These are phyloP conservation scores for Larix sibirica DNA, from an alignment of 83 land plant genomes.

Conservation along the genomic window DNA sequence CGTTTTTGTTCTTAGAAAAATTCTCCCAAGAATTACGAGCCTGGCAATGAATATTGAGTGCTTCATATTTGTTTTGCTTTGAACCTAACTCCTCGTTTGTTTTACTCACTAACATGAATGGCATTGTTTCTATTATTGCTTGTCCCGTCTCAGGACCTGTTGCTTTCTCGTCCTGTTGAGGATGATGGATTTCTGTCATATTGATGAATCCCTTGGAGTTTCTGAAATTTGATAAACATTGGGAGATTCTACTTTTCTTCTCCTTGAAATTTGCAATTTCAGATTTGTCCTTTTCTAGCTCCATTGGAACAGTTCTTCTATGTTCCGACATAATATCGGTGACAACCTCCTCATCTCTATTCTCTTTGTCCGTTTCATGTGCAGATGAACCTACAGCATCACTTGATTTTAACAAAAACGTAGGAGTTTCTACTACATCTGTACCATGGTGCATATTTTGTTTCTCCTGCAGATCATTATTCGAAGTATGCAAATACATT, in stretches of 20 bases:
- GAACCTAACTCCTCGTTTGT: neutral
- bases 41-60: neutral
- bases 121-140: neutral
- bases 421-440: neutral
- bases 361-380: neutral
- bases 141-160: neutral
- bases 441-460: neutral
- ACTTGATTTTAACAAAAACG: neutral
- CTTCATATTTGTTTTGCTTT: neutral
- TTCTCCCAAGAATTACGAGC: slow-evolving; percentile 10
- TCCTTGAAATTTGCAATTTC: neutral
- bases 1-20: slow-evolving; percentile 8
- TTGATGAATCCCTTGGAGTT: neutral
- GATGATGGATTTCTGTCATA: neutral
- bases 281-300: neutral
- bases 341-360: neutral
- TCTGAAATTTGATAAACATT: neutral
- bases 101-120: neutral
- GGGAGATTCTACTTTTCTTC: neutral
- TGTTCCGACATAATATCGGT: neutral
- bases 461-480: neutral
- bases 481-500: neutral
- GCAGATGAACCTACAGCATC: neutral
- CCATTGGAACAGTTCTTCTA: neutral
- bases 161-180: neutral